phyloP scores from a whole-genome alignment of 257 asterid species.

The Primulina tabacum region DNA sequence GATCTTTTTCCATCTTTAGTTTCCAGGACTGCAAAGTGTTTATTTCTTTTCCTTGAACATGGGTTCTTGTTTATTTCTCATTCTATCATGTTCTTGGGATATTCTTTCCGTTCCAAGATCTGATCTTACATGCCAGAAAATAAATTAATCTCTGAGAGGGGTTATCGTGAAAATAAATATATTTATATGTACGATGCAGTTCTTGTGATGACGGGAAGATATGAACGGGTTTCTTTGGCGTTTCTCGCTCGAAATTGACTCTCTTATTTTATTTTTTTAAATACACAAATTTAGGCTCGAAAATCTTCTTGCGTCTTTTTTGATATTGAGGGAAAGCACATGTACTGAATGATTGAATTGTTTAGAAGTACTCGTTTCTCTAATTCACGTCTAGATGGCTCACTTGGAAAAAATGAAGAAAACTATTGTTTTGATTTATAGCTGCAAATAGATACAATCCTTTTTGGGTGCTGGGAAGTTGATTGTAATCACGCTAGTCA shows the following conservation, averaged over 20 bases:
- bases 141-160: not conserved
- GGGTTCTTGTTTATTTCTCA: not conserved
- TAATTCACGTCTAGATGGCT: constrained; percentile 9
- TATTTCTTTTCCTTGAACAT: too few species aligned
- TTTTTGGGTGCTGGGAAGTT: not conserved
- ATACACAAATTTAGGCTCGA: not conserved
- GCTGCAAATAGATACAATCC: not conserved
- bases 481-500: not conserved
- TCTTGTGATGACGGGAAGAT: constrained; percentile 12
- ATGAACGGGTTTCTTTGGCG: not conserved
- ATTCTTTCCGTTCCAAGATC: not conserved
- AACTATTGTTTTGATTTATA: not conserved
- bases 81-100: not conserved
- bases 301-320: not conserved
- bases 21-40: too few species aligned
- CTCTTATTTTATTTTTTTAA: not conserved
- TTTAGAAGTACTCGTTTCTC: not conserved
- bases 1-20: too few species aligned
- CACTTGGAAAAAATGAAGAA: not conserved
- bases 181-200: not conserved
- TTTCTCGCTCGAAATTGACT: not conserved
- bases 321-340: not conserved
- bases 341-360: not conserved
- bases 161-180: not conserved
- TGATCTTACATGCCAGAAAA: not conserved